A percentile compares a stretch with the other conserved stretches of the same genome.
Evolutionary conservation across 2,329 filamentous ascomycete species (phyloP).

Genomic region (Ceratocystis huliohia): DNA sequence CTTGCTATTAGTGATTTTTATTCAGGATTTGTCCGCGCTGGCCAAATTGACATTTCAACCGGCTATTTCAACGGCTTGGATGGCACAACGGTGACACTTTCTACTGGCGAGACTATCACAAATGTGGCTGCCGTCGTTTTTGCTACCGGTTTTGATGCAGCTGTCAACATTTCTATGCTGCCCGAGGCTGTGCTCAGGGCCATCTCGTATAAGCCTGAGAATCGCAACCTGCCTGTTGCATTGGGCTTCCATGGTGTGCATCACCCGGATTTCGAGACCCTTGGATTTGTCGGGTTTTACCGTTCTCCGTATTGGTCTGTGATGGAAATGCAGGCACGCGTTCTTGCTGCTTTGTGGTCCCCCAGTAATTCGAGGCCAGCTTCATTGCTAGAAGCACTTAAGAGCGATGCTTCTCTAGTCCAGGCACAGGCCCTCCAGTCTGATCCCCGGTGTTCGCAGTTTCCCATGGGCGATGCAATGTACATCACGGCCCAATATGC

Average conservation of each 20-base stretch:
- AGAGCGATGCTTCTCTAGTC: constrained; percentile 34
- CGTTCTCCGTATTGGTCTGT: constrained; percentile 75
- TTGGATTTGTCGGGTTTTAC: constrained; percentile 77
- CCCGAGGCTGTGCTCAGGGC: constrained; percentile 40
- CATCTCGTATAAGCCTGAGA: constrained; percentile 44
- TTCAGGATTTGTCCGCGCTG: constrained; percentile 57
- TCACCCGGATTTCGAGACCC: constrained; percentile 44
- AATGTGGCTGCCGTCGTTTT: constrained; percentile 56
- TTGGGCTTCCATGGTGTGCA: constrained; percentile 56
- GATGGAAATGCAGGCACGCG: constrained; percentile 73
- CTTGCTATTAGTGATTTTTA: constrained; percentile 62
- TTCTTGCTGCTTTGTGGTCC: constrained; percentile 50
- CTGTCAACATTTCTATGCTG: constrained; percentile 52
- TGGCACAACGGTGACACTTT: constrained; percentile 29
- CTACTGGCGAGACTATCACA: constrained; percentile 30
- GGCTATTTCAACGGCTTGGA: constrained; percentile 33
- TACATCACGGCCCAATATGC: constrained; percentile 63
- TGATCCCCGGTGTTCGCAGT: constrained; percentile 48
- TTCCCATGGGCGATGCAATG: constrained; percentile 71
- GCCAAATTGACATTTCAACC: constrained; percentile 40
- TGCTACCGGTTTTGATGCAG: constrained; percentile 62
- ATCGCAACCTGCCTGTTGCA: constrained; percentile 48
- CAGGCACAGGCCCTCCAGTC: constrained; percentile 39
- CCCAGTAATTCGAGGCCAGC: constrained; percentile 5
- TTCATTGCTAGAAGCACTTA: constrained; percentile 22